A percentile compares a stretch with the other conserved stretches of the same genome.
Evolutionary conservation across 495 filamentous ascomycete species (phyloP).

Genomic region (Aspergillus steynii): DNA sequence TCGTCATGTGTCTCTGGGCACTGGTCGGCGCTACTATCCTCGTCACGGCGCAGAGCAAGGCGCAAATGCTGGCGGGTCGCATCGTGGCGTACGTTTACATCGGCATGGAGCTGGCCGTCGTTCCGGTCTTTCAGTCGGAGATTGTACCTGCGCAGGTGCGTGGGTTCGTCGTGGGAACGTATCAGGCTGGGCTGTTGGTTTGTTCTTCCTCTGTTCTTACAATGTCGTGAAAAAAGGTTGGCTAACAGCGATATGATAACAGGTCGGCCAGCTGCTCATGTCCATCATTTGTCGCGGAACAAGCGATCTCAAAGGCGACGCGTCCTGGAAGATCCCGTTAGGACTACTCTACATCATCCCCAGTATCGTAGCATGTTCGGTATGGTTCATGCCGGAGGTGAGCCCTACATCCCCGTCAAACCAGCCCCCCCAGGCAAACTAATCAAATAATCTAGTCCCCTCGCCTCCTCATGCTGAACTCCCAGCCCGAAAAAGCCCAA

Average conservation of each 20-base stretch:
- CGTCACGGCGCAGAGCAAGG: slow-evolving; percentile 27
- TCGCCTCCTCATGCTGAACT: slow-evolving; percentile 35
- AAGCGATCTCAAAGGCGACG: slow-evolving; percentile 21
- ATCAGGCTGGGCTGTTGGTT: slow-evolving; percentile 26
- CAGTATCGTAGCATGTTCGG: slow-evolving; percentile 18
- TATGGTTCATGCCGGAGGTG: slow-evolving; percentile 36
- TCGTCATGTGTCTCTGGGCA: slow-evolving; percentile 35
- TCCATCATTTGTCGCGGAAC: slow-evolving; percentile 28
- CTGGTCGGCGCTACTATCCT: slow-evolving; percentile 32
- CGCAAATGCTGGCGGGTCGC: slow-evolving; percentile 34
- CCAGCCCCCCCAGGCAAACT: background rate
- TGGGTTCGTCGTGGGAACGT: slow-evolving; percentile 35
- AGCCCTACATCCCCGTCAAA: background rate
- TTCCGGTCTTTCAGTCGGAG: slow-evolving; percentile 32
- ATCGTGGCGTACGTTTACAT: slow-evolving; percentile 38
- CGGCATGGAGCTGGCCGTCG: slow-evolving; percentile 38
- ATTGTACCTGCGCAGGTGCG: slow-evolving; percentile 34
- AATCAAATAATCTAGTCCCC: slow-evolving; percentile 19
- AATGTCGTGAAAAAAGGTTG: background rate
- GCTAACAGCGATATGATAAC: background rate
- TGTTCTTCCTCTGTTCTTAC: slow-evolving; percentile 27
- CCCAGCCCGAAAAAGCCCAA: slow-evolving; percentile 27
- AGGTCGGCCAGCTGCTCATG: slow-evolving; percentile 3
- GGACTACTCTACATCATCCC: slow-evolving; percentile 33
- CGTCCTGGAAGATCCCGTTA: slow-evolving; percentile 34